phyloP scores from a whole-genome alignment of 2,329 filamentous ascomycete genomes.

The Ceratocystiopsis brevicomis region DNA sequence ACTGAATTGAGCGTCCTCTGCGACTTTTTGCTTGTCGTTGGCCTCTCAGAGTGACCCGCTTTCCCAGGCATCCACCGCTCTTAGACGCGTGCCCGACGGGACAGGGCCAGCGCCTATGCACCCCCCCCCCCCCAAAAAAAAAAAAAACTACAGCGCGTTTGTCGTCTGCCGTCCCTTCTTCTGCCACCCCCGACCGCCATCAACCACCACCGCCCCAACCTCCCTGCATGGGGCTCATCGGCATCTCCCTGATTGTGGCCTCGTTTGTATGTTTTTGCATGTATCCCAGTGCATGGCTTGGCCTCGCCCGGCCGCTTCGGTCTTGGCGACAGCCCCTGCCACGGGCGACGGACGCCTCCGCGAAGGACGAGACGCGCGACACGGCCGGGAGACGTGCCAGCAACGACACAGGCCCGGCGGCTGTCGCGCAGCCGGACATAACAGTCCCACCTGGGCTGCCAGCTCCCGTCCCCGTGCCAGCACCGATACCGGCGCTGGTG shows the following conservation, averaged over 20 bases:
- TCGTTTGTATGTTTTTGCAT: constrained; percentile 39
- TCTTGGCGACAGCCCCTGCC: constrained; percentile 1
- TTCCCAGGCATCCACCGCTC: too few species aligned
- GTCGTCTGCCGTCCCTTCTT: background rate
- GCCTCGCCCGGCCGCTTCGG: constrained; percentile 7
- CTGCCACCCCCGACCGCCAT: background rate
- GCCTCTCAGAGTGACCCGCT: too few species aligned
- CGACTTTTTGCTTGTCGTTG: too few species aligned
- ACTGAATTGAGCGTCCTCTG: too few species aligned
- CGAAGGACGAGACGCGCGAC: background rate
- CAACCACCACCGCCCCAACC: background rate
- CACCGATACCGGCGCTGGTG: constrained; percentile 2
- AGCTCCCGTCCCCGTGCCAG: constrained; percentile 3
- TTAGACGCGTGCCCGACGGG: too few species aligned
- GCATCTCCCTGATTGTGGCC: constrained; percentile 42
- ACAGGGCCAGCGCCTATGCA: too few species aligned
- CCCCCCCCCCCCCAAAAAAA: too few species aligned
- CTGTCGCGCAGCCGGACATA: background rate
- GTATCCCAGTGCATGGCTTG: constrained; percentile 30
- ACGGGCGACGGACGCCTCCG: background rate
- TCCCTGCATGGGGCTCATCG: constrained; percentile 33
- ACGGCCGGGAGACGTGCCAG: background rate
- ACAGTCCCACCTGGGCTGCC: background rate
- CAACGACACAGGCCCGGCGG: background rate
- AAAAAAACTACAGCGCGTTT: too few species aligned